These are phyloP conservation scores for Taiwanofungus camphoratus DNA, from an alignment of 1,284 basidiomycete species.

Conservation along the genomic window DNA sequence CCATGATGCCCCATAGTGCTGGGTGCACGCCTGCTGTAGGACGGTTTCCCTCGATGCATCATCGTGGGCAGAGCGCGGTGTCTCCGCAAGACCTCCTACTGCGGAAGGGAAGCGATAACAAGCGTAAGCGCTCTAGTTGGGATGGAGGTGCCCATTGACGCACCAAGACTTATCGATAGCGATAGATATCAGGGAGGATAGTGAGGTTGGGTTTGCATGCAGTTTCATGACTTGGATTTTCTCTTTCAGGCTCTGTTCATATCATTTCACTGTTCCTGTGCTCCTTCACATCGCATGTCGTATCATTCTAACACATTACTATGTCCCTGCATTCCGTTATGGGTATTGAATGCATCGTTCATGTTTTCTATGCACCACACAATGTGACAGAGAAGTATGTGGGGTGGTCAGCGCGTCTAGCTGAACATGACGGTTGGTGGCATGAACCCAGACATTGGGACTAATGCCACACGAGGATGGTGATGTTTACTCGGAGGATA, in stretches of 20 bases:
- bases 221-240: background rate
- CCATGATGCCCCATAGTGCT: constrained; percentile 18
- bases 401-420: no score
- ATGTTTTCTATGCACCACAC: background rate
- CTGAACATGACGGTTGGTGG: no score
- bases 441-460: no score
- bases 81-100: constrained; percentile 64
- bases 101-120: constrained; percentile 47
- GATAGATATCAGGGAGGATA: no score
- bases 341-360: background rate
- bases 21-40: constrained; percentile 15
- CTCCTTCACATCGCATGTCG: background rate
- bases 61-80: constrained; percentile 62
- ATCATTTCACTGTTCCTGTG: background rate
- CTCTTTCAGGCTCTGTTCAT: background rate
- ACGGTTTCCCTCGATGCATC: constrained; percentile 37
- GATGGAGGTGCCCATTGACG: constrained; percentile 44
- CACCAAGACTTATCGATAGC: background rate
- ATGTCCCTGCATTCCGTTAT: background rate
- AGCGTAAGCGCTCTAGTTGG: constrained; percentile 73
- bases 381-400: no score
- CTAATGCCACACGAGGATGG: no score
- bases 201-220: background rate
- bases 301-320: background rate
- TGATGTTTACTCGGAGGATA: no score